Evolutionary conservation across 2,329 filamentous ascomycete species (phyloP), one percentile per base, ranked within the genome.

Genomic region (Trichoderma oligosporum): DNA sequence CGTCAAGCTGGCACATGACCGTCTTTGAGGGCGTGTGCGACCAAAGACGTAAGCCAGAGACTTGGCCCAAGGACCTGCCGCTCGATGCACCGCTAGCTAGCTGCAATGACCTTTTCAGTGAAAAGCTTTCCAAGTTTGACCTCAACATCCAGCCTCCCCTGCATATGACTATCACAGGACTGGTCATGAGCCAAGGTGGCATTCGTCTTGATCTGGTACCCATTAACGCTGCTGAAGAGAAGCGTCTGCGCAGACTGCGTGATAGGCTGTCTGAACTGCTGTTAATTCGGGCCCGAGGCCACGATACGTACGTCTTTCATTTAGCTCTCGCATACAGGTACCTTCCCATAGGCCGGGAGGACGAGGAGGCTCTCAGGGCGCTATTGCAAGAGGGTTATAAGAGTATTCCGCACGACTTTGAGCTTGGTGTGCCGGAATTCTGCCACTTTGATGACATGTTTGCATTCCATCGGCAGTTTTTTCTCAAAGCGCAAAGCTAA

Each of bases 1-100:
- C 33, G 1, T 16, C 22, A 1, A 49, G 46, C n/a, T 49, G 33
- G 46, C 33, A 49, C 3, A 49, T 49, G 46, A 31, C 48, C 11
- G n/a, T 41, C 25, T 52, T 52, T 16, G 48, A 41, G 16, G 48
- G 48, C 18, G 48, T 52, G 11, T 52, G 36, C 16, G 36, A 52
- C 27, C 35, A 31, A 7, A 14, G 16, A 14, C 35, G 35, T 25
- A 52, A 41, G 12, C 48, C 35, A 22, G 36, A 12, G 0, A 7
- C 24, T 9, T 52, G 48, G 48, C 48, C 35, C 4, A 20, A 41
- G 4, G 48, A 31, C 14, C 4, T 52, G 9, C 6, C 25, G 4
- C 48, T 52, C 5, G 35, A 52, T 16, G 48, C 48, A 31, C 48
- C 48, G 2, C 25, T 52, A 12, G 22, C 27, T 6, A 31, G 11